Percentiles rank a stretch among this genome's conserved stretches.
These are phyloP conservation scores for Cyclotella distinguenda DNA, from an alignment of 108 stramenopile genomes.

Conservation along the genomic window DNA sequence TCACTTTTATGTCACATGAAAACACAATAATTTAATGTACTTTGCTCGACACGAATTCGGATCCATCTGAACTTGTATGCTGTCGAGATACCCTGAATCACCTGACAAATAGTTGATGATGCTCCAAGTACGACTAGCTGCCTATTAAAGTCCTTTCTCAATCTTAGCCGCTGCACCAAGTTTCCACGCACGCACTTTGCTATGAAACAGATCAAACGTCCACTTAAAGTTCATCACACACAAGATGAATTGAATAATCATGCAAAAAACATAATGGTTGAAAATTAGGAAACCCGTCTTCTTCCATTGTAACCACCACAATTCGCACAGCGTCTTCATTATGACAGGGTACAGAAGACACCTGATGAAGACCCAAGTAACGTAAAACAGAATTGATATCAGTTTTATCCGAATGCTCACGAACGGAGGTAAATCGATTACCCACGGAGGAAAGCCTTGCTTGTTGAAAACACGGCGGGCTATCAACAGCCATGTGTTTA, in stretches of 20 bases:
- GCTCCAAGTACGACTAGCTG: not conserved
- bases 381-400: slow-evolving; percentile 72
- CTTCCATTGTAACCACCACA: slow-evolving; percentile 21
- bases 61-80: too few species aligned
- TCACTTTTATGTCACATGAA: too few species aligned
- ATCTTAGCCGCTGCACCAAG: slow-evolving; percentile 30
- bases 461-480: slow-evolving; percentile 90
- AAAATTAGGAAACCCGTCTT: slow-evolving; percentile 17
- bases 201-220: slow-evolving; percentile 78
- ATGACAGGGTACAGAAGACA: slow-evolving; percentile 65
- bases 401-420: slow-evolving; percentile 80
- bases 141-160: slow-evolving; percentile 37
- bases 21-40: too few species aligned
- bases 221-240: slow-evolving; percentile 82
- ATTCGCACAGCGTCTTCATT: slow-evolving; percentile 41
- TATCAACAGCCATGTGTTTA: slow-evolving; percentile 91
- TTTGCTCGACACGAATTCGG: too few species aligned
- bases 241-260: slow-evolving; percentile 65
- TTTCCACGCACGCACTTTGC: slow-evolving; percentile 53
- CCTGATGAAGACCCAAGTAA: slow-evolving; percentile 75
- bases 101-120: too few species aligned
- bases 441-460: slow-evolving; percentile 82
- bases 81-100: too few species aligned
- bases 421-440: slow-evolving; percentile 64
- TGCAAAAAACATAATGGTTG: slow-evolving; percentile 39